Percentiles rank a stretch among this genome's conserved stretches.
Conservation (phyloP, 1,284 basidiomycete genomes). For the Xerocomus minutiporus region DNA sequence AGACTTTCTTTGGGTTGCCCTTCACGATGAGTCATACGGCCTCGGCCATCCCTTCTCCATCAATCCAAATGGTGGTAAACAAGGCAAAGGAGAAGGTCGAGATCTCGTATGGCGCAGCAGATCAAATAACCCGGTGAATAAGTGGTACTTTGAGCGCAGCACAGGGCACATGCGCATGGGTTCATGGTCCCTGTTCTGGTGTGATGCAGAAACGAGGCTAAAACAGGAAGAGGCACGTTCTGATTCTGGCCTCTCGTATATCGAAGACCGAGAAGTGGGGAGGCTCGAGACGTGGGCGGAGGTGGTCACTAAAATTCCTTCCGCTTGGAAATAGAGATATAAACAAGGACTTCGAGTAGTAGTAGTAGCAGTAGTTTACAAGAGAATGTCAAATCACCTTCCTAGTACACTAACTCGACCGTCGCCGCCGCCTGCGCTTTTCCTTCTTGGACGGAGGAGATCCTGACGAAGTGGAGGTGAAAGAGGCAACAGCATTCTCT, state of each 20-base stretch:
- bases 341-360: neutral
- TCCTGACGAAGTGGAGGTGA: conserved; percentile 27
- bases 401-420: conserved; percentile 24
- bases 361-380: neutral
- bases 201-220: conserved; percentile 86
- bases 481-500: conserved; percentile 31
- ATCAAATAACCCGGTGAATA: conserved; percentile 93
- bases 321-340: conserved; percentile 60
- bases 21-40: conserved; percentile 98
- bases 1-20: conserved; percentile 97
- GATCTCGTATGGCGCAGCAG: conserved; percentile 96
- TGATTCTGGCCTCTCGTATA: conserved; percentile 60
- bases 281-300: conserved; percentile 73
- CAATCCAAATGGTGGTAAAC: conserved; percentile 91
- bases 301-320: conserved; percentile 72
- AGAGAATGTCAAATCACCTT: neutral
- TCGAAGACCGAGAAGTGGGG: conserved; percentile 81
- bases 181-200: conserved; percentile 96
- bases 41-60: conserved; percentile 90
- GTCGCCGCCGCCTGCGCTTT: conserved; percentile 27
- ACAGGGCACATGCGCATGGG: conserved; percentile 86
- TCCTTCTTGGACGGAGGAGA: conserved; percentile 29
- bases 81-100: conserved; percentile 83
- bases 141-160: conserved; percentile 98
- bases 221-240: conserved; percentile 62